A percentile compares a stretch with the other conserved stretches of the same genome.
Evolutionary conservation across 192 early-diverging fungal species (phyloP).

Genomic region (Coemansia sp.): DNA sequence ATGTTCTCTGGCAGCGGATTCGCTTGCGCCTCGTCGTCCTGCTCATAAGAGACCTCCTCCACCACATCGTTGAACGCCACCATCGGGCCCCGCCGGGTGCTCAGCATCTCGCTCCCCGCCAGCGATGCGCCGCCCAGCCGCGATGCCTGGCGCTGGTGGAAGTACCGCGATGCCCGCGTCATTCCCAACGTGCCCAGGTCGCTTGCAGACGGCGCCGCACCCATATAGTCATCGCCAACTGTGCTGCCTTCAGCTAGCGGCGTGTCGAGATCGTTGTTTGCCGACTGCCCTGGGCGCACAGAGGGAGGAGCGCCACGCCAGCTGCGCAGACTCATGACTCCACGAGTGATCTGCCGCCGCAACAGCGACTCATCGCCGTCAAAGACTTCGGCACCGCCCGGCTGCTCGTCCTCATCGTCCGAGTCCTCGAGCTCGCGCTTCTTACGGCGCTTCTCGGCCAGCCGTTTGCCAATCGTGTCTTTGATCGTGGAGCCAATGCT

Average conservation of each 20-base stretch:
- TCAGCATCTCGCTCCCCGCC: not conserved
- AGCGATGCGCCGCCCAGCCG: not conserved
- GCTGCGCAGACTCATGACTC: conserved; percentile 47
- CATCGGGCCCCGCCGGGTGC: conserved; percentile 7
- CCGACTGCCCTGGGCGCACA: not conserved
- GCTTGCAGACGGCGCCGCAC: too few relatives aligned
- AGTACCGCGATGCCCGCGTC: too few relatives aligned
- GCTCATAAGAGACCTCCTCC: conserved; percentile 19
- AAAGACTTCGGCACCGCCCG: not conserved
- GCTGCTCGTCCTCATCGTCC: conserved; percentile 48
- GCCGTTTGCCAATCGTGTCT: conserved; percentile 22
- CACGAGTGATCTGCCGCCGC: conserved; percentile 25
- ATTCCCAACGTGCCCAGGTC: too few relatives aligned
- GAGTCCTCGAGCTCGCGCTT: conserved; percentile 53
- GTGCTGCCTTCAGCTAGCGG: not conserved
- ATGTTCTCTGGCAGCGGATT: conserved; percentile 46
- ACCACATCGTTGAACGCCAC: conserved; percentile 45
- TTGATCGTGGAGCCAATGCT: conserved; percentile 28
- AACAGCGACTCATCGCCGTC: conserved; percentile 32
- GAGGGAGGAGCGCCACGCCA: conserved; percentile 25
- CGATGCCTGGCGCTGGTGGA: too few relatives aligned
- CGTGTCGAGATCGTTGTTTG: not conserved
- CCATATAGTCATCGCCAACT: not conserved
- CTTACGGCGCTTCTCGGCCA: conserved; percentile 49
- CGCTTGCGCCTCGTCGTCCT: conserved; percentile 1